Percentiles rank a stretch among this genome's conserved stretches.
Evolutionary conservation across 1,139 yeast species (phyloP).

Genomic region (Tardiomyces digboiensis): DNA sequence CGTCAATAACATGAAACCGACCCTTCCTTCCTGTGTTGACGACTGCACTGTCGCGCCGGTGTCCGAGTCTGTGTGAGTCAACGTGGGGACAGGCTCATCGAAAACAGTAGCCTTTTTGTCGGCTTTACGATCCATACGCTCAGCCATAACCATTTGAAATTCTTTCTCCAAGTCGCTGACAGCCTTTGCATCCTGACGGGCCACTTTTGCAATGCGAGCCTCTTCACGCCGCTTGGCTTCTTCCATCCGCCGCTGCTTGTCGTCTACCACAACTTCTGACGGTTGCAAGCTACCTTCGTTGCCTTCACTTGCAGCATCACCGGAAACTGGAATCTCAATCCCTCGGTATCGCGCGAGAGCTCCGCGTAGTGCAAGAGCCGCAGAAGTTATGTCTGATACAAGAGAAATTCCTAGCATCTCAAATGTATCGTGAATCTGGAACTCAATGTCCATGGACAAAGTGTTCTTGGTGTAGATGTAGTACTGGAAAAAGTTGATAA

Average conservation of each 20-base stretch:
- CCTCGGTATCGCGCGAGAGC: neutral
- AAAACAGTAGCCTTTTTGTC: slow-evolving; percentile 14
- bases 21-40: slow-evolving; percentile 6
- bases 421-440: slow-evolving; percentile 30
- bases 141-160: slow-evolving; percentile 25
- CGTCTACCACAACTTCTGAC: slow-evolving; percentile 19
- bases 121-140: slow-evolving; percentile 16
- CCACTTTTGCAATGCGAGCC: slow-evolving; percentile 9
- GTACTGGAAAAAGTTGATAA: slow-evolving; percentile 61
- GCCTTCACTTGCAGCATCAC: neutral
- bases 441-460: slow-evolving; percentile 60
- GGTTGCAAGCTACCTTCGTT: too few species aligned
- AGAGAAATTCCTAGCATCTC: neutral
- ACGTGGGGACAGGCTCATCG: slow-evolving; percentile 25
- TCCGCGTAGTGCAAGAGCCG: neutral
- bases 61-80: neutral
- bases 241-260: slow-evolving; percentile 3
- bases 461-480: slow-evolving; percentile 56
- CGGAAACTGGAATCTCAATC: neutral
- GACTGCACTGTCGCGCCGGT: slow-evolving; percentile 1
- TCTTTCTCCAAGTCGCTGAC: slow-evolving; percentile 27
- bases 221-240: slow-evolving; percentile 8
- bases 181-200: slow-evolving; percentile 17
- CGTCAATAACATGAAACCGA: slow-evolving; percentile 18
- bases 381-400: neutral